Base-by-base conservation (phyloP, 1,284 basidiomycete genomes). In the Boletus semigastroideus region DNA sequence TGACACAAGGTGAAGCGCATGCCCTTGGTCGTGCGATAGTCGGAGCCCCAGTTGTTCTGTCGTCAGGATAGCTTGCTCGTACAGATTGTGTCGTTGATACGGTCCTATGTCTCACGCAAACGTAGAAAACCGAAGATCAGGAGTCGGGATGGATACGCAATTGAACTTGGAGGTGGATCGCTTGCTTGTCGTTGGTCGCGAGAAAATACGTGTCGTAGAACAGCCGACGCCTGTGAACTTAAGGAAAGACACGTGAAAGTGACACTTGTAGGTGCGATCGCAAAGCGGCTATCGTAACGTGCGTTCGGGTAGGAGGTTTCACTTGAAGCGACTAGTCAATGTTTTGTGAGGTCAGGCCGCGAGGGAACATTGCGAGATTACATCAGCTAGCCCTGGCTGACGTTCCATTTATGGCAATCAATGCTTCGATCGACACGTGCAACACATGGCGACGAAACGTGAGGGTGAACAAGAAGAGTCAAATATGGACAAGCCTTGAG, bases 401-500 rank as follows among this genome's bases (percentile, higher is more conserved):
- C 11, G 6, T 4, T 9, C 34, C 31, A n/a, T 28, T 22, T 51
- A 34, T 30, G 20, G 34, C 6, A 31, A 28, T 7, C 11, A 17
- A n/a, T 6, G 22, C 27, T 45, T 53, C 48, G 51, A 41, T 66
- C 60, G 44, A 51, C 56, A 48, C 54, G 59, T 62, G 60, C 28
- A 20, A 16, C 28, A 27, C 16, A 44, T 46, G 36, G 33, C 51
- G 42, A 53, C 51, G 30, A 42, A 54, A 54, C 51, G 39, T 39
- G 41, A 43, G 22, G 10, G 25, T 4, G 13, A 34, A 43, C 36
- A 53, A 53, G 12, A 30, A 22, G 28, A 11, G 19, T 43, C 50
- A 39, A 37, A 55, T 31, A 30, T 7, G 47, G 45, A 28, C 27
- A 25, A 16, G 33, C 46, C 30, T 54, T 39, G 17, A 20, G 48